Evolutionary conservation across 1,284 basidiomycete genomes (phyloP).

Genomic region (Taiwanofungus camphoratus): DNA sequence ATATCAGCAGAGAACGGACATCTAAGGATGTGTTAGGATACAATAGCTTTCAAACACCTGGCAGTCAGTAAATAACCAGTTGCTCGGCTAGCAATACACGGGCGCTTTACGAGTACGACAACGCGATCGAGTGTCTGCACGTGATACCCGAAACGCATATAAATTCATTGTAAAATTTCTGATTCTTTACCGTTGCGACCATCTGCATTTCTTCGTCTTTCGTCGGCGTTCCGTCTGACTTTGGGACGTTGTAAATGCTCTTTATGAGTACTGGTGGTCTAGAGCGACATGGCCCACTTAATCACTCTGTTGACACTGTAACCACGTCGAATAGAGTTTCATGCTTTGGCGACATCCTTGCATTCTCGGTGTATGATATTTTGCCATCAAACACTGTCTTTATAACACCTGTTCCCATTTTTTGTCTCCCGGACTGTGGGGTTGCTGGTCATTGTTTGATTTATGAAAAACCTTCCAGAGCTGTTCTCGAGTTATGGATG

Average conservation of each 20-base stretch:
- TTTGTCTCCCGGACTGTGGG: too few species aligned
- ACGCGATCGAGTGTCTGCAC: constrained; percentile 2
- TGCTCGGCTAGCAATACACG: too few species aligned
- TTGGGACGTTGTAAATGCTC: constrained; percentile 38
- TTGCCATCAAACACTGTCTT: too few species aligned
- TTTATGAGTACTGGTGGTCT: constrained; percentile 38
- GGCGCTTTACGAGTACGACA: neutral
- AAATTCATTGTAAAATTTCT: neutral
- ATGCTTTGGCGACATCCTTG: constrained; percentile 69
- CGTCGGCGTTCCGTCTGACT: constrained; percentile 54
- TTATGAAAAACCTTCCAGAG: too few species aligned
- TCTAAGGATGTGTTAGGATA: too few species aligned
- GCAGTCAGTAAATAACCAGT: too few species aligned
- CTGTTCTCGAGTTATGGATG: too few species aligned
- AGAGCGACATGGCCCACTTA: constrained; percentile 60
- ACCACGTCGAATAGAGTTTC: constrained; percentile 74
- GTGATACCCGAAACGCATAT: constrained; percentile 5
- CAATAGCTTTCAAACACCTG: too few species aligned
- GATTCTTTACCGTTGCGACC: constrained; percentile 29
- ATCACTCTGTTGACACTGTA: constrained; percentile 68
- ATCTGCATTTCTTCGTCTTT: constrained; percentile 40
- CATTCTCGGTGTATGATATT: too few species aligned
- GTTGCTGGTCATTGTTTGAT: too few species aligned
- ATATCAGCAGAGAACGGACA: too few species aligned
- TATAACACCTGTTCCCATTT: too few species aligned